A percentile compares a stretch with the other conserved stretches of the same genome.
These are phyloP conservation scores for Exophiala phaeomuriformis DNA, from an alignment of 2,329 filamentous ascomycete species.

Conservation along the genomic window DNA sequence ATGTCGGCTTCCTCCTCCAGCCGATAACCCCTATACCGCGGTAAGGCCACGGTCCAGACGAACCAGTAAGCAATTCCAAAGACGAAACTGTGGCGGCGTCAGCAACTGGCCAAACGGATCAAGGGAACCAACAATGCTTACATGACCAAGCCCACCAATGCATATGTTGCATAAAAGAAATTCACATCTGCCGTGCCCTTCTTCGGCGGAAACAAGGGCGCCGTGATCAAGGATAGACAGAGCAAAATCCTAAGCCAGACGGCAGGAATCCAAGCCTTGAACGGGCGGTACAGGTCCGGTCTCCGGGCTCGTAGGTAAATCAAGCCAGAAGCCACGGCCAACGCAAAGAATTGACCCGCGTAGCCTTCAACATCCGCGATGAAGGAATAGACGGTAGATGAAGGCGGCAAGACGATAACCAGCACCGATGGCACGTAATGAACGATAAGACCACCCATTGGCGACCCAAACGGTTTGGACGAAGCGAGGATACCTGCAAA, in stretches of 20 bases:
- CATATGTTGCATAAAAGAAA: constrained; percentile 49
- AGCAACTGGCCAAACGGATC: constrained; percentile 10
- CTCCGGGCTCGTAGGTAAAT: constrained; percentile 54
- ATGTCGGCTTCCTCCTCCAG: constrained; percentile 56
- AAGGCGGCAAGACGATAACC: constrained; percentile 59
- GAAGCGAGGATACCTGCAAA: constrained; percentile 55
- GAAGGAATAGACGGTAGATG: constrained; percentile 61
- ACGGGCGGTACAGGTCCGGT: constrained; percentile 56
- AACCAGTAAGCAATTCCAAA: constrained; percentile 62
- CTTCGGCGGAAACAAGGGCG: constrained; percentile 56
- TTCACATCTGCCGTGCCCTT: constrained; percentile 41
- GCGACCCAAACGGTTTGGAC: constrained; percentile 59
- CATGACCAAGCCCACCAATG: constrained; percentile 43
- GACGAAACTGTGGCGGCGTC: constrained; percentile 41
- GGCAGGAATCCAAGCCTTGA: constrained; percentile 57
- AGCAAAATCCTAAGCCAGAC: constrained; percentile 51
- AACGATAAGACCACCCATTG: constrained; percentile 59
- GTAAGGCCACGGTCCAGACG: constrained; percentile 56
- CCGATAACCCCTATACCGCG: constrained; percentile 51
- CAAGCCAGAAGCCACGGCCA: constrained; percentile 53
- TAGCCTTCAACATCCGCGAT: constrained; percentile 67
- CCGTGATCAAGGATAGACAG: constrained; percentile 49
- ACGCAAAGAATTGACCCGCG: constrained; percentile 53
- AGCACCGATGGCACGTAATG: constrained; percentile 62
- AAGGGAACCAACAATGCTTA: constrained; percentile 26